Conservation (phyloP, 1,284 basidiomycete genomes). For the Cutaneotrichosporon mucoides region DNA sequence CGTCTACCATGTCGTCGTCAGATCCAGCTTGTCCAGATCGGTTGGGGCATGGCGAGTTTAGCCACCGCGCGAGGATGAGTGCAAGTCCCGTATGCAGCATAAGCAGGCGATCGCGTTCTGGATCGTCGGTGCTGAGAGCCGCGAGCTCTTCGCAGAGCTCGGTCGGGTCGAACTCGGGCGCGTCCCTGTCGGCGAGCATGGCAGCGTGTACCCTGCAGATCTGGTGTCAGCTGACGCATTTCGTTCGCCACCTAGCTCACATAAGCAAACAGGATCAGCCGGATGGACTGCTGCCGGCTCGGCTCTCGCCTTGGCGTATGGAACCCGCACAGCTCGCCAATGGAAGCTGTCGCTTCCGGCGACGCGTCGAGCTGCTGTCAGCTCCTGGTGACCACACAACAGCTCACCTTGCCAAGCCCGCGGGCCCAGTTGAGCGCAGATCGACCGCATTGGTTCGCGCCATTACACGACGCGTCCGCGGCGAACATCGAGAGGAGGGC, state of each 20-base stretch:
- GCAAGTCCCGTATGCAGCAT: neutral
- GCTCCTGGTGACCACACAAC: no score
- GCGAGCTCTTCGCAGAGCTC: neutral
- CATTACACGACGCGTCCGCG: neutral
- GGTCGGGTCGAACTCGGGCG: neutral
- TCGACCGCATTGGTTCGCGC: neutral
- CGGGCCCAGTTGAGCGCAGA: constrained; percentile 1
- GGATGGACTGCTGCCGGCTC: neutral
- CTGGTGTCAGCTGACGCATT: neutral
- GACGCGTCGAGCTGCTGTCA: neutral
- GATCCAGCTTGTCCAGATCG: no score
- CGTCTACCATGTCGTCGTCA: neutral
- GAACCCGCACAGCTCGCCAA: neutral
- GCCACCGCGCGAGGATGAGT: neutral
- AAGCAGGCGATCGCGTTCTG: neutral
- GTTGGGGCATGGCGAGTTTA: neutral
- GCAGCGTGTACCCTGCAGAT: neutral
- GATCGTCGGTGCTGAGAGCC: neutral
- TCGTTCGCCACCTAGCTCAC: neutral
- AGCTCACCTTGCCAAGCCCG: neutral
- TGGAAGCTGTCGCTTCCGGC: neutral
- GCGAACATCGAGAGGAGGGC: neutral
- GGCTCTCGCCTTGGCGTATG: neutral
- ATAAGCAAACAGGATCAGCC: constrained; percentile 1
- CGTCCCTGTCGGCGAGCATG: neutral